Conservation (phyloP, 805 yeast genomes). For the Sungouiozyma intestinalis region DNA sequence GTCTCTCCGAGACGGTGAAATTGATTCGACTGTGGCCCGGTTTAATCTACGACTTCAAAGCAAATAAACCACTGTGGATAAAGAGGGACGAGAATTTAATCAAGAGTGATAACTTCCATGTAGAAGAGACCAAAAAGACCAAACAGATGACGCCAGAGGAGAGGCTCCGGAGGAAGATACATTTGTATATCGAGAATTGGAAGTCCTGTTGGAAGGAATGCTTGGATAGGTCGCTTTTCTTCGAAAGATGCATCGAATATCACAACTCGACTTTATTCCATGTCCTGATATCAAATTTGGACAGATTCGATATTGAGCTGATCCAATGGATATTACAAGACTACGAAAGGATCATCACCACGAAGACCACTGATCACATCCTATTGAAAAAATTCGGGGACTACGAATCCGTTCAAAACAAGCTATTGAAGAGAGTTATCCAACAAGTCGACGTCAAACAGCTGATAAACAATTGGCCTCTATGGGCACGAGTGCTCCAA, state of each 20-base stretch:
- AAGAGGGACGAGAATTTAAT: conserved; percentile 12
- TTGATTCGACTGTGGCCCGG: conserved; percentile 4
- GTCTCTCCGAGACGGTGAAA: neutral
- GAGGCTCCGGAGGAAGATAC: conserved; percentile 7
- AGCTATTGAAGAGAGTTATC: conserved; percentile 8
- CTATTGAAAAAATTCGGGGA: neutral
- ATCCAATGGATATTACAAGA: conserved; percentile 8
- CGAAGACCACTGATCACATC: neutral
- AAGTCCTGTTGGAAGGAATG: conserved; percentile 13
- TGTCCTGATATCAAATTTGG: conserved; percentile 10
- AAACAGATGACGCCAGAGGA: conserved; percentile 43
- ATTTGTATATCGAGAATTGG: conserved; percentile 8
- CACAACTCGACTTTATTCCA: conserved; percentile 10
- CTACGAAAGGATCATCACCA: conserved; percentile 2
- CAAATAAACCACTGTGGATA: conserved; percentile 4
- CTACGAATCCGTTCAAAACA: conserved; percentile 6
- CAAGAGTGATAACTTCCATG: conserved; percentile 18
- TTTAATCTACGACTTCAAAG: conserved; percentile 2
- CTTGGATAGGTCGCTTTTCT: conserved; percentile 6
- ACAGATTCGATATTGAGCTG: conserved; percentile 13
- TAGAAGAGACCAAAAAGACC: conserved; percentile 43
- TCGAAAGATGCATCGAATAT: conserved; percentile 9
- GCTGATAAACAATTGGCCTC: conserved; percentile 9
- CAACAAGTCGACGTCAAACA: conserved; percentile 8
- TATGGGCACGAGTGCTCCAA: conserved; percentile 10